phyloP scores from a whole-genome alignment of 148 eudicot species.

The Arbutus unedo region DNA sequence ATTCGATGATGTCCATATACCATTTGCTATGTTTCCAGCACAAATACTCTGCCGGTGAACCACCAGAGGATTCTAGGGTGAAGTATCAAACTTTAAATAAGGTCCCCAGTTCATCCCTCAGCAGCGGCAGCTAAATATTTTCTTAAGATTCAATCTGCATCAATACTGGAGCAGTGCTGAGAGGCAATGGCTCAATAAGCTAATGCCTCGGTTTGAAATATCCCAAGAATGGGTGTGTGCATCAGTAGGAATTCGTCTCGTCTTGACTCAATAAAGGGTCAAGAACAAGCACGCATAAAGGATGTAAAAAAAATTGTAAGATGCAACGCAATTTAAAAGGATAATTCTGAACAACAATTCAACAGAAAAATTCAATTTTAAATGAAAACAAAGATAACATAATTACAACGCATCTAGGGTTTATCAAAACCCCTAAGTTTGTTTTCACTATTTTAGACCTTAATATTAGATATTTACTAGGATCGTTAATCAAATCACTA shows the following conservation, averaged over 20 bases:
- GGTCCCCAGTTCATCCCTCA: background rate
- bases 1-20: background rate
- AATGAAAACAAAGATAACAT: no score
- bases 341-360: background rate
- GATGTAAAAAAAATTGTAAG: background rate
- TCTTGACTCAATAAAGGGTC: background rate
- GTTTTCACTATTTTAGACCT: background rate
- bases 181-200: background rate
- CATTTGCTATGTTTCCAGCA: background rate
- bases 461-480: no score
- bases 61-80: background rate
- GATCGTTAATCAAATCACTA: background rate
- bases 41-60: background rate
- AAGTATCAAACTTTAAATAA: background rate
- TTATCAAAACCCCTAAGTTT: background rate
- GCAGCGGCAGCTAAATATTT: background rate
- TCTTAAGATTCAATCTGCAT: background rate
- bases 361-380: no score
- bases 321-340: background rate
- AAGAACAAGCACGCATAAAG: background rate
- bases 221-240: background rate
- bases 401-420: background rate
- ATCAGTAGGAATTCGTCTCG: background rate
- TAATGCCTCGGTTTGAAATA: background rate
- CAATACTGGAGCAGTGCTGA: no score